Base-by-base conservation (phyloP, 805 yeast species). In the Ogataea saltuana region DNA sequence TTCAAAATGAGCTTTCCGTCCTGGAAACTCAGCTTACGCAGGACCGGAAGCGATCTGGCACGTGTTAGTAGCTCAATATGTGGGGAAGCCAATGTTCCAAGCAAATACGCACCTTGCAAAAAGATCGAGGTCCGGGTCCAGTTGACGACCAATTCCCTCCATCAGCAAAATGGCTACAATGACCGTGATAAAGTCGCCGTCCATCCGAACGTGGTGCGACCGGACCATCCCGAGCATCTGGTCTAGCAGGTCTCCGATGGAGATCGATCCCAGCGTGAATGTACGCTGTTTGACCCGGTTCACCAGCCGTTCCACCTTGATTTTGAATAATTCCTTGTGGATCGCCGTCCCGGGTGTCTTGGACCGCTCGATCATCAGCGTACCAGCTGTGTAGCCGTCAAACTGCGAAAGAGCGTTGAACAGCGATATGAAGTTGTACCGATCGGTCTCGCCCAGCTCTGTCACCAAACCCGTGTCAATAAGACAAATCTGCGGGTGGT, bases 311-410 rank as follows among this genome's bases (percentile, higher is more conserved):
- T 88, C 95, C 28, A 89, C 96, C 61, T 88, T 87, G 42, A 87
- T 64, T 0, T 96, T 95, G 67, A 93, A 93, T 10, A 87, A 71
- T 44, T 91, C 97, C 44, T 78, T 78, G 55, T 91, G 81, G 4
- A 88, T 71, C 1, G 88, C 98, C 0, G 96, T 85, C 37, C 88
- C 95, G 1, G 99, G 99, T 0, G 98, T 89, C 46, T 93, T 74
- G 3, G 97, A 90, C 45, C 98, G 70, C 66, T 89, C 97, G 46
- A 90, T 82, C 97, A 93, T 91, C 43, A 93, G 71, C 59, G 89
- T 95, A 9, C 99, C 99, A 0, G 97, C 98, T 47, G 74, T 75
- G 60, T 86, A 89, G 1, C 99, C 99, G 63, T 93, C 96, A 65
- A 93, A 93, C 49, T 82, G 85, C 2, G 96, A 85, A 25, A 93